phyloP scores from a whole-genome alignment of 306 rosid genomes.

The Benincasa hispida region DNA sequence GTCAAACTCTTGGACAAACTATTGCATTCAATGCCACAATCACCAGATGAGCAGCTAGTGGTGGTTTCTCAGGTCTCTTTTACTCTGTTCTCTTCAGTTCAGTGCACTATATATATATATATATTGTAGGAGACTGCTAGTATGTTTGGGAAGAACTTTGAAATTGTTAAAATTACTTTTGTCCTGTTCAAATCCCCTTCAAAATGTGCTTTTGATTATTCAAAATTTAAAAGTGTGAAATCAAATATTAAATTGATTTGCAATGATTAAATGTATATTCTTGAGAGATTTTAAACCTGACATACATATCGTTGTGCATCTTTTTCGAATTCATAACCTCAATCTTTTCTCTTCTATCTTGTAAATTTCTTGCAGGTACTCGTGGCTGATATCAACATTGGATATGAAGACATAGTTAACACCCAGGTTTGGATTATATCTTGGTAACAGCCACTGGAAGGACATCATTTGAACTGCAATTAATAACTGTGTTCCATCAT shows the following conservation, averaged over 20 bases:
- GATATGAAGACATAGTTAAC: conserved; percentile 87
- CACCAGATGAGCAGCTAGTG: conserved; percentile 81
- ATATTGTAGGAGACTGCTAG: background rate
- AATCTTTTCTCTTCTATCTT: background rate
- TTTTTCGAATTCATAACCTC: background rate
- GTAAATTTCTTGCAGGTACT: conserved; percentile 53
- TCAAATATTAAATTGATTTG: too few relatives aligned
- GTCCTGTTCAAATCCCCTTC: too few relatives aligned
- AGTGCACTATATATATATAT: background rate
- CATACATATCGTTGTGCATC: background rate
- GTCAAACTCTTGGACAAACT: conserved; percentile 88
- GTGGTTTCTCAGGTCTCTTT: conserved; percentile 80
- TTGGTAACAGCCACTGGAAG: background rate
- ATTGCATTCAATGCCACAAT: conserved; percentile 70
- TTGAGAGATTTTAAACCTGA: background rate
- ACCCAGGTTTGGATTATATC: conserved; percentile 53
- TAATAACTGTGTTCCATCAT: background rate
- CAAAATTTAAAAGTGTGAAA: too few relatives aligned
- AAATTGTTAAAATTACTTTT: too few relatives aligned
- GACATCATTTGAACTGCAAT: background rate
- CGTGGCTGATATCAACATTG: conserved; percentile 90
- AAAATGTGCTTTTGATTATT: too few relatives aligned
- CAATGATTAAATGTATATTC: too few relatives aligned
- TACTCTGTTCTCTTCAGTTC: background rate
- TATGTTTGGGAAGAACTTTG: too few relatives aligned